Percentiles rank a stretch among this genome's conserved stretches.
Conservation (phyloP, 1,284 basidiomycete genomes). For the Hortiboletus rubellus region DNA sequence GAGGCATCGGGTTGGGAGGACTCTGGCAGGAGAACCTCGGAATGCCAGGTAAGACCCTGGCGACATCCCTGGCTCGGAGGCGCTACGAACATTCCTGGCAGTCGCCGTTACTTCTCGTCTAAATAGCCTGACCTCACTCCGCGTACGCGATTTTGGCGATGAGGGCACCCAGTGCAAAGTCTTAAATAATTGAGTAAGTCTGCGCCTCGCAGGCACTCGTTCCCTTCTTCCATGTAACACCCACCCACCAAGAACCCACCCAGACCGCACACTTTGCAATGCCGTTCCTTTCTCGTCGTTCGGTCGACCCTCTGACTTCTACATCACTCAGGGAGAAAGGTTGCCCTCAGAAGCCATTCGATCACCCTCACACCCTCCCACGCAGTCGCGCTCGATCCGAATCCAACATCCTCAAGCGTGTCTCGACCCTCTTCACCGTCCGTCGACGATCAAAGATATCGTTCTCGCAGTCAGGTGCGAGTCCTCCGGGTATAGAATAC, state of each 20-base stretch:
- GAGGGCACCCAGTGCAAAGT: constrained; percentile 8
- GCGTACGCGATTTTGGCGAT: constrained; percentile 23
- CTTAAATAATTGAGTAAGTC: constrained; percentile 28
- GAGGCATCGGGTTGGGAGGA: too few relatives aligned
- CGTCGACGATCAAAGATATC: constrained; percentile 29
- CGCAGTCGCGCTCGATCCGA: constrained; percentile 31
- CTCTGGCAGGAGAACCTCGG: background rate
- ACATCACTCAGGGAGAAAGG: constrained; percentile 6
- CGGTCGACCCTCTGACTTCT: constrained; percentile 24
- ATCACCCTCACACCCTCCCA: constrained; percentile 8
- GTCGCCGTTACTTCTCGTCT: background rate
- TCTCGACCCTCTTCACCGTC: constrained; percentile 28
- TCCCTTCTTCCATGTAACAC: constrained; percentile 16
- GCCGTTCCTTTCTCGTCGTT: constrained; percentile 33
- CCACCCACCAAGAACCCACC: background rate
- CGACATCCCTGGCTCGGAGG: constrained; percentile 17
- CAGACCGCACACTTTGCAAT: constrained; percentile 14
- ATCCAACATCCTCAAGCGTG: constrained; percentile 27
- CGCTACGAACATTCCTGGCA: constrained; percentile 2
- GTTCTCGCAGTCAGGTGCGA: constrained; percentile 1
- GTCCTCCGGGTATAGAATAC: constrained; percentile 20
- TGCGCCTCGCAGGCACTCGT: background rate
- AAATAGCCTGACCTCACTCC: constrained; percentile 9
- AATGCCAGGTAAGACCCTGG: constrained; percentile 15
- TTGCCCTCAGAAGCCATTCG: constrained; percentile 1